Evolutionary conservation across 1,139 yeast genomes (phyloP).

Genomic region (Candida sp.): DNA sequence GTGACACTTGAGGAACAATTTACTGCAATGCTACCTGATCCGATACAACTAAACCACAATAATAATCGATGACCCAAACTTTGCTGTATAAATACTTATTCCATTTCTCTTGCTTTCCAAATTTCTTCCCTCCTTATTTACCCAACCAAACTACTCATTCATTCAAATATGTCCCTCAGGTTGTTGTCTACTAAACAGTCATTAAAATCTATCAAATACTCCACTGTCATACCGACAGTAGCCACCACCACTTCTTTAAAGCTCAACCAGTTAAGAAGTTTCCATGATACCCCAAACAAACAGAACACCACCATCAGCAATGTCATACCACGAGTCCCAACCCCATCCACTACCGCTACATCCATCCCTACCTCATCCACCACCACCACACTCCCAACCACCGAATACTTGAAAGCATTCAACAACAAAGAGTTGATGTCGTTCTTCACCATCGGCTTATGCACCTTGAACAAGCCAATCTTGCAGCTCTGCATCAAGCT

Average conservation of each 20-base stretch:
- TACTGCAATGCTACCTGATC: neutral
- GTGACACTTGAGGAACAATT: neutral
- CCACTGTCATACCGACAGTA: conserved; percentile 1
- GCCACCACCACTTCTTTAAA: neutral
- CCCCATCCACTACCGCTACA: neutral
- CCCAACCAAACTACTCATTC: neutral
- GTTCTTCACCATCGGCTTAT: conserved; percentile 67
- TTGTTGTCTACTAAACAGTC: neutral
- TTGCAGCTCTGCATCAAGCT: conserved; percentile 62
- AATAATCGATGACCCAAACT: neutral
- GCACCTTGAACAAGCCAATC: conserved; percentile 66
- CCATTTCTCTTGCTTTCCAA: neutral
- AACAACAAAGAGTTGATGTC: conserved; percentile 54
- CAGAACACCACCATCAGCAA: conserved; percentile 15
- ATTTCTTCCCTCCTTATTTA: neutral
- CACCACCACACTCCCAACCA: conserved; percentile 7
- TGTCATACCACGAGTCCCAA: conserved; percentile 7
- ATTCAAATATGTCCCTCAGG: neutral
- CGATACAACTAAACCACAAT: too few species aligned
- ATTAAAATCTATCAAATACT: neutral
- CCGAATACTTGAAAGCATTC: conserved; percentile 40
- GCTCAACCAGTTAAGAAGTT: conserved; percentile 11
- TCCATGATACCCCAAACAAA: conserved; percentile 23
- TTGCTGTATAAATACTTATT: neutral
- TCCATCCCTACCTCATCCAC: conserved; percentile 1